A percentile compares a stretch with the other conserved stretches of the same genome.
Conservation (phyloP, 1,284 basidiomycete species). For the Malassezia caprae region DNA sequence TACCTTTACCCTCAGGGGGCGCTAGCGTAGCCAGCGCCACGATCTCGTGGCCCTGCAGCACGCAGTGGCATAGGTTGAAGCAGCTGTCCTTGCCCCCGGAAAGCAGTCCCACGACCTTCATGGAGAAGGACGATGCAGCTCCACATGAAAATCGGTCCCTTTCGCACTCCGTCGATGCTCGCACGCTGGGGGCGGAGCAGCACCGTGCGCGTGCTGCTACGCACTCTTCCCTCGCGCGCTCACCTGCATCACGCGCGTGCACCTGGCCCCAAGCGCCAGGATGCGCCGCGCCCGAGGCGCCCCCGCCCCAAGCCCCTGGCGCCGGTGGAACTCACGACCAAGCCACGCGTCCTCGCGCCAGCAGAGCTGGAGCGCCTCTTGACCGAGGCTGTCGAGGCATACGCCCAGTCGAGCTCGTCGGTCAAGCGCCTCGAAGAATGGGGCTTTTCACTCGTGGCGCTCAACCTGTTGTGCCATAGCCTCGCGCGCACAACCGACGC, state of each 20-base stretch:
- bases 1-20: slow-evolving; percentile 62
- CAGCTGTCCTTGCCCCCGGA: slow-evolving; percentile 98
- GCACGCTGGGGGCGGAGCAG: background rate
- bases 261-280: background rate
- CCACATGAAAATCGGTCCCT: background rate
- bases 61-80: slow-evolving; percentile 85
- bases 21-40: slow-evolving; percentile 79
- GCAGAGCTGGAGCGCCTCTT: background rate
- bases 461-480: background rate
- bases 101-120: slow-evolving; percentile 90
- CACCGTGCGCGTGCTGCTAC: background rate
- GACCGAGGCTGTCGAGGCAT: background rate
- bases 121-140: slow-evolving; percentile 44
- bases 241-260: background rate
- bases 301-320: background rate
- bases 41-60: slow-evolving; percentile 74
- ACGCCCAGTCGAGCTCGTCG: background rate
- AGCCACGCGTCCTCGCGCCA: background rate
- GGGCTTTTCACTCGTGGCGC: background rate
- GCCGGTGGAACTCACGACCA: background rate
- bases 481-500: background rate
- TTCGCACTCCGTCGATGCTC: background rate
- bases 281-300: background rate
- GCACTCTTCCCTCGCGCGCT: background rate
- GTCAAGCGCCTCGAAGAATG: background rate